These are phyloP conservation scores for Geotrichum fermentans DNA, from an alignment of 1,139 yeast species.

Conservation along the genomic window DNA sequence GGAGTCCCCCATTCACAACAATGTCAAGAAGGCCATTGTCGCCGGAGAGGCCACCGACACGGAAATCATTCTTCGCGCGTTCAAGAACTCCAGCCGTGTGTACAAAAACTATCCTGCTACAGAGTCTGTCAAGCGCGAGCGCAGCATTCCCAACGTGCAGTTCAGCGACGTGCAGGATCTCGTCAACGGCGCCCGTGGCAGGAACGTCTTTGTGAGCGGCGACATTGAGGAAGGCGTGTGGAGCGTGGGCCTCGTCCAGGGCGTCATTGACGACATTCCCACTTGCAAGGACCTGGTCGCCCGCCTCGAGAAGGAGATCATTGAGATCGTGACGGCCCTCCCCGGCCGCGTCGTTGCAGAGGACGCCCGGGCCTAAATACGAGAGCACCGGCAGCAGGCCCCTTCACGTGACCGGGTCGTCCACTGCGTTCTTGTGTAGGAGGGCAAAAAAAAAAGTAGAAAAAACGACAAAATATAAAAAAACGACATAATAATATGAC, in stretches of 20 bases:
- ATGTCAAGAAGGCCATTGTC: conserved; percentile 35
- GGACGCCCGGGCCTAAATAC: conserved; percentile 14
- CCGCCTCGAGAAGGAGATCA: conserved; percentile 29
- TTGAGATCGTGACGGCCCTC: conserved; percentile 19
- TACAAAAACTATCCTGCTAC: conserved; percentile 34
- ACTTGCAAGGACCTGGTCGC: conserved; percentile 31
- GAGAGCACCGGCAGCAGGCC: too few relatives aligned
- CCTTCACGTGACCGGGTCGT: too few relatives aligned
- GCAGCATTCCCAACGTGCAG: conserved; percentile 27
- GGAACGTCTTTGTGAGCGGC: conserved; percentile 33
- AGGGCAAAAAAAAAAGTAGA: background rate
- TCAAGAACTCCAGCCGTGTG: conserved; percentile 36
- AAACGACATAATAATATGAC: background rate
- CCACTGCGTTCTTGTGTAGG: too few relatives aligned
- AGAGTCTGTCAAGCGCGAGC: conserved; percentile 33
- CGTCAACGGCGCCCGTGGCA: conserved; percentile 35
- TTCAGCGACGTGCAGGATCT: conserved; percentile 31
- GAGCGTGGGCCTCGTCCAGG: conserved; percentile 36
- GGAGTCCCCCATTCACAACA: conserved; percentile 36
- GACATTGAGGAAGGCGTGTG: conserved; percentile 36
- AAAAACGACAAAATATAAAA: background rate
- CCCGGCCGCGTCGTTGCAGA: conserved; percentile 5
- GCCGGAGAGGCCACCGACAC: conserved; percentile 35
- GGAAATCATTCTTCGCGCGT: conserved; percentile 31
- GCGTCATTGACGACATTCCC: conserved; percentile 34